Base-by-base conservation (phyloP, 768 basidiomycete genomes). In the Wakefieldia striispora region DNA sequence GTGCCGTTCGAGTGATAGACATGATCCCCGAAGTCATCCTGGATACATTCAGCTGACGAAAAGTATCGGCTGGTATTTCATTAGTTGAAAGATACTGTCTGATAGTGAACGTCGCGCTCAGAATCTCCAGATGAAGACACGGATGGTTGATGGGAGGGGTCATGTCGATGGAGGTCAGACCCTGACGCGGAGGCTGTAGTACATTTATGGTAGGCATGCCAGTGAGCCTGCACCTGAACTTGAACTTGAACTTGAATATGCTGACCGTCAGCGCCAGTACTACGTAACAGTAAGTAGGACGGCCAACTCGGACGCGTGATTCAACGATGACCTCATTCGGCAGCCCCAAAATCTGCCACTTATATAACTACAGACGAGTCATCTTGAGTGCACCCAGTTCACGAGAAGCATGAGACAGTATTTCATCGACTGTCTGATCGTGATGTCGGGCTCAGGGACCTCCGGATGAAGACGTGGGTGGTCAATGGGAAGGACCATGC, bases 1-100 rank as follows among this genome's bases (percentile, higher is more conserved):
- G n/a, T 7, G 58, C 58, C 6, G 83, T 85, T 41, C 78, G 70
- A 23, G 83, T 84, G 33, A 85, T 65, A 2, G 80, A 83, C 47
- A 83, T 62, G 57, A 84, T 66, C n/a, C 53, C 53, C 23, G 53
- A 71, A 44, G 65, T 27, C 59, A 60, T 34, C 58, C 55, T 12
- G 60, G 64, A 20, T 67, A 46, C 59, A 40, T 67, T 63, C 16
- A 78, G 41, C 14, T 64, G 43, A n/a, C 53, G 36, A 33, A 67
- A 20, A 41, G 48, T 35, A 27, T 40, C 35, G 8, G 24, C 31
- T 56, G 72, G 73, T 43, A 77, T 56, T 27, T 65, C 60, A 46
- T 70, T 50, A n/a, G 70, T 64, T 13, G 49, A 45, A 13, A 64
- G 57, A 39, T 71, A 61, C 26, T 80, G 62, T 55, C 79, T 72